These are phyloP conservation scores for Trypanosoma lewisi DNA, from an alignment of 208 protist genomes.

Conservation along the genomic window DNA sequence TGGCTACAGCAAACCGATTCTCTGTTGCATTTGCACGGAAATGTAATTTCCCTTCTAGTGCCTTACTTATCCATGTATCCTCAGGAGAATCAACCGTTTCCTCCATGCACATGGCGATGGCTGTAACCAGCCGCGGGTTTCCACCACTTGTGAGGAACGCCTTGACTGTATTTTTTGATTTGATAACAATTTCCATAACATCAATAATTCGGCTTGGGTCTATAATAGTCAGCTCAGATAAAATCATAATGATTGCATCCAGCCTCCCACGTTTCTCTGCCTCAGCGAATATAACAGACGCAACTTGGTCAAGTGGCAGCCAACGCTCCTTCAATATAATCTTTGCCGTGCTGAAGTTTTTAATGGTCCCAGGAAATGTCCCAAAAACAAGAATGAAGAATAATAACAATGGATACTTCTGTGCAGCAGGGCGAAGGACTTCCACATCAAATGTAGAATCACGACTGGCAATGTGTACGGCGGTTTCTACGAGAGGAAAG, in stretches of 20 bases:
- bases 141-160: slow-evolving; percentile 63
- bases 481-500: slow-evolving; percentile 77
- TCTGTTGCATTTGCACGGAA: slow-evolving; percentile 77
- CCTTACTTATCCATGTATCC: slow-evolving; percentile 81
- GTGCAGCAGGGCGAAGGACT: slow-evolving; percentile 56
- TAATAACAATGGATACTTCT: slow-evolving; percentile 72
- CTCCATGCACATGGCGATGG: slow-evolving; percentile 87
- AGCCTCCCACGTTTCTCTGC: slow-evolving; percentile 60
- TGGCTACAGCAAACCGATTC: slow-evolving; percentile 87
- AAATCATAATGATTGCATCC: slow-evolving; percentile 62
- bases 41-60: slow-evolving; percentile 80
- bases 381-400: slow-evolving; percentile 72
- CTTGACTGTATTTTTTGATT: slow-evolving; percentile 62
- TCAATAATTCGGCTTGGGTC: slow-evolving; percentile 58
- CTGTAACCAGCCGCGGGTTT: slow-evolving; percentile 80
- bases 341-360: slow-evolving; percentile 75
- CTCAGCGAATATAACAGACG: slow-evolving; percentile 61
- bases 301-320: slow-evolving; percentile 59
- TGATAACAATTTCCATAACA: slow-evolving; percentile 70
- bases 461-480: slow-evolving; percentile 76
- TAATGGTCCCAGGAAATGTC: slow-evolving; percentile 67
- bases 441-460: slow-evolving; percentile 76
- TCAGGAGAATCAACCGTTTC: slow-evolving; percentile 60
- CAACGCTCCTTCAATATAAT: slow-evolving; percentile 58
- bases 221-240: slow-evolving; percentile 79